Evolutionary conservation across 768 basidiomycete species (phyloP), one percentile per base, ranked within the genome.

Genomic region (Leccinum rimulosum): DNA sequence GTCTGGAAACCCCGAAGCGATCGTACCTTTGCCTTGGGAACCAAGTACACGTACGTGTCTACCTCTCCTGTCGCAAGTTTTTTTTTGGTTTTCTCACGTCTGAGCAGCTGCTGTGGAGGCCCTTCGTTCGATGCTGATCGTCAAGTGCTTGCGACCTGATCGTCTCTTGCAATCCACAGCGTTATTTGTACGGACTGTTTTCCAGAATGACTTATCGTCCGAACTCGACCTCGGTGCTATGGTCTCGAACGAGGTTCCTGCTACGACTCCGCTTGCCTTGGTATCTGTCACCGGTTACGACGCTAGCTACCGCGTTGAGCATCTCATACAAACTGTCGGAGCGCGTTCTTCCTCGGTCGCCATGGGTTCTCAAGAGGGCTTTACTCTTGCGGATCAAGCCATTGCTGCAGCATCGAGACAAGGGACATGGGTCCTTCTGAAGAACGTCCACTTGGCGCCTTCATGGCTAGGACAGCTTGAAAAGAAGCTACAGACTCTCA

Each of bases 281-380:
- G 85, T 95, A 31, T 98, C 96, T 6, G 94, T 99, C 3, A 86
- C 93, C 3, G 97, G 97, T 15, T 96, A 97, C 68, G 97, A 99
- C 70, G 97, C 97, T n/a, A 96, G 95, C 73, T 98, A 95, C 73
- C 86, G 91, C 52, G 92, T 97, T 40, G 95, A 97, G 66, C 88
- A 87, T 64, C 82, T 96, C 47, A 85, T 95, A 63, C 85, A 88
- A 70, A 86, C 86, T 54, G 86, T 86, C 11, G 85, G 87, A 15
- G 80, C 84, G 30, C 85, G 89, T 27, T 95, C 93, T 57, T 80
- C 88, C 2, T 92, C 93, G 2, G 93, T 99, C 25, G 97, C 97
- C 14, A 97, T 99, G 95, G 97, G 97, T 25, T 97, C 96, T 2
- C 90, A 95, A 63, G 97, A 99, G 79, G 96, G 96, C n/a, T 96